Conservation (phyloP, 371 early-diverging fungal species). For the Mucor mucedo region DNA sequence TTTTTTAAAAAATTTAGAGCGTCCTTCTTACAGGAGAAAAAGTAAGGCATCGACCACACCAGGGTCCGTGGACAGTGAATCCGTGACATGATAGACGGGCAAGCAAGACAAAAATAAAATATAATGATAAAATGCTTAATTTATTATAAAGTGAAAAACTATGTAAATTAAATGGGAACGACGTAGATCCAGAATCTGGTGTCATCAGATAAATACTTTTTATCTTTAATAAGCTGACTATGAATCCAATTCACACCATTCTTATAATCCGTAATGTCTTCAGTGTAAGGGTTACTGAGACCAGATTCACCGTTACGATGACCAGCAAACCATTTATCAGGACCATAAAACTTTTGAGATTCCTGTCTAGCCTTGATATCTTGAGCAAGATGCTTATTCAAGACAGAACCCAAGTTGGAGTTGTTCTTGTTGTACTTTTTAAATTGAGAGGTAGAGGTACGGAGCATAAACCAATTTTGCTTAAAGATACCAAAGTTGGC, state of each 20-base stretch:
- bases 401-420: not conserved
- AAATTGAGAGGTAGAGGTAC: conserved; percentile 11
- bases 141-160: too few relatives aligned
- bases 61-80: too few relatives aligned
- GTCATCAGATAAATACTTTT: conserved; percentile 12
- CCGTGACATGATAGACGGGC: too few relatives aligned
- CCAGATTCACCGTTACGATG: conserved; percentile 12
- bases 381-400: not conserved
- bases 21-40: too few relatives aligned
- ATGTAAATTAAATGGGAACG: conserved; percentile 4
- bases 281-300: conserved; percentile 1
- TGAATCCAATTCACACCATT: conserved; percentile 15
- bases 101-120: too few relatives aligned
- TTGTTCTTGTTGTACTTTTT: not conserved
- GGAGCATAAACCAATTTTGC: conserved; percentile 14
- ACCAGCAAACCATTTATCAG: conserved; percentile 18
- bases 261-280: conserved; percentile 11
- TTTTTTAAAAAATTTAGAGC: too few relatives aligned
- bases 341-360: conserved; percentile 10
- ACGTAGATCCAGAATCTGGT: conserved; percentile 14
- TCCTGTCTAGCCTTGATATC: conserved; percentile 15
- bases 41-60: too few relatives aligned
- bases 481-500: conserved; percentile 18
- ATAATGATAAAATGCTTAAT: too few relatives aligned
- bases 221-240: conserved; percentile 4